Evolutionary conservation across 192 early-diverging fungal species (phyloP).

Genomic region (Coemansia sp.): DNA sequence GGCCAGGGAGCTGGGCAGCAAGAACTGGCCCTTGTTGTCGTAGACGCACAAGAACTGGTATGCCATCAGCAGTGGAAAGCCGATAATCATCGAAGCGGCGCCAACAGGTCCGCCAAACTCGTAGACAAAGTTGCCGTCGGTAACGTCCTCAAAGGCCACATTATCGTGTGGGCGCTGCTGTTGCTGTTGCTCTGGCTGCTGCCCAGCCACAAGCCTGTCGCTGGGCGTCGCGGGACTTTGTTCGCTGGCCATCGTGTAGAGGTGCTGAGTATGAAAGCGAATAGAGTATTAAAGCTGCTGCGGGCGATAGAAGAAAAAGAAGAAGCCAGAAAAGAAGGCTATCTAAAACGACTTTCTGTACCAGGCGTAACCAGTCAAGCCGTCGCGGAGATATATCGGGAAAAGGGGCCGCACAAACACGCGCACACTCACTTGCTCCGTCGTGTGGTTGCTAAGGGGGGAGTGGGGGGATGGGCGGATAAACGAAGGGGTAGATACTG

Average conservation of each 20-base stretch:
- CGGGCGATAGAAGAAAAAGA: neutral
- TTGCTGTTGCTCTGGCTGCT: slow-evolving; percentile 1
- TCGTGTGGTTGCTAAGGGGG: neutral
- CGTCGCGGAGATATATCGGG: neutral
- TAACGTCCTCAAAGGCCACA: slow-evolving; percentile 57
- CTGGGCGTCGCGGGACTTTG: neutral
- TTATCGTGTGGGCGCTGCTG: slow-evolving; percentile 43
- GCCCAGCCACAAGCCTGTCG: neutral
- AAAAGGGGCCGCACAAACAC: slow-evolving; percentile 1
- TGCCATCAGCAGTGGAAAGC: slow-evolving; percentile 74
- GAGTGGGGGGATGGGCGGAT: neutral
- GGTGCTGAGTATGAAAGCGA: neutral
- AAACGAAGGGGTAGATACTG: neutral
- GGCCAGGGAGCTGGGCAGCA: slow-evolving; percentile 52
- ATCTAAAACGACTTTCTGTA: neutral
- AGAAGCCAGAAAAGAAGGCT: neutral
- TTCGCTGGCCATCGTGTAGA: neutral
- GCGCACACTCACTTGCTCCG: neutral
- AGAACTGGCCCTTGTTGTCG: slow-evolving; percentile 65
- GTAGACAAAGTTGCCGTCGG: slow-evolving; percentile 66
- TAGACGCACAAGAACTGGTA: slow-evolving; percentile 75
- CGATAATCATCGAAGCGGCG: slow-evolving; percentile 70
- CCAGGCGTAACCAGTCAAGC: neutral
- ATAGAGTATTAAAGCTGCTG: neutral
- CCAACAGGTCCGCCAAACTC: slow-evolving; percentile 78